phyloP scores from a whole-genome alignment of 2,329 filamentous ascomycete genomes.

The Nigrospora osmanthi region DNA sequence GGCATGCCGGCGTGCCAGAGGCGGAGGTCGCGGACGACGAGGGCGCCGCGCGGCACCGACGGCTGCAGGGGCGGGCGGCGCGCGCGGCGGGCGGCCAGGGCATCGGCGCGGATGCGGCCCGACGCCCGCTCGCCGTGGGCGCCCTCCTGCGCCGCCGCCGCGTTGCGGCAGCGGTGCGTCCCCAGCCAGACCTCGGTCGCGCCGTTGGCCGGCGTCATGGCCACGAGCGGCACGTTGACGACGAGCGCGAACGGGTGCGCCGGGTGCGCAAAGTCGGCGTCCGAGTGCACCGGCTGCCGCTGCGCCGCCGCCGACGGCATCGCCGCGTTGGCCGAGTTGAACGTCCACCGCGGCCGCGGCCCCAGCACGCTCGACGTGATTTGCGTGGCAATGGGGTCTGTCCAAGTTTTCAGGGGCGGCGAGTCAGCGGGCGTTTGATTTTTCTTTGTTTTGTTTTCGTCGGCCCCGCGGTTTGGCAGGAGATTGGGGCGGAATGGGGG shows the following conservation, averaged over 20 bases:
- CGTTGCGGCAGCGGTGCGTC: constrained; percentile 31
- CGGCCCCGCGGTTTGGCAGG: too few relatives aligned
- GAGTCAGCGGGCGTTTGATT: too few relatives aligned
- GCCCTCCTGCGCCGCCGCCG: constrained; percentile 34
- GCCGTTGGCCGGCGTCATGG: constrained; percentile 43
- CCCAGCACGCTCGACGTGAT: constrained; percentile 47
- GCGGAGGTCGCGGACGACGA: constrained; percentile 51
- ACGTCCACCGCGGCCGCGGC: constrained; percentile 46
- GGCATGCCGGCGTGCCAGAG: constrained; percentile 60
- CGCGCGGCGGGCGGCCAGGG: constrained; percentile 27
- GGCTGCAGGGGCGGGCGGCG: constrained; percentile 40
- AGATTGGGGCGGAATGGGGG: too few relatives aligned
- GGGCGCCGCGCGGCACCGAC: constrained; percentile 41
- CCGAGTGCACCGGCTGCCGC: constrained; percentile 49
- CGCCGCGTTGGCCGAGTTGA: constrained; percentile 50
- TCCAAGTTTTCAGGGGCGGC: neutral
- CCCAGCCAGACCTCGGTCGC: constrained; percentile 54
- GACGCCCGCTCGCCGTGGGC: constrained; percentile 43
- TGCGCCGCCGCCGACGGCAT: constrained; percentile 39
- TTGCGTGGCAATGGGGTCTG: constrained; percentile 47
- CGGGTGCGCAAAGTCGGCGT: constrained; percentile 51
- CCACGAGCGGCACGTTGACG: constrained; percentile 43
- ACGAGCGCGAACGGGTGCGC: constrained; percentile 46
- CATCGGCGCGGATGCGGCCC: constrained; percentile 34
- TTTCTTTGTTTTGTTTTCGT: too few relatives aligned